A percentile compares a stretch with the other conserved stretches of the same genome.
Conservation (phyloP, 2,329 filamentous ascomycete species). For the Beauveria scarabaeidicola region DNA sequence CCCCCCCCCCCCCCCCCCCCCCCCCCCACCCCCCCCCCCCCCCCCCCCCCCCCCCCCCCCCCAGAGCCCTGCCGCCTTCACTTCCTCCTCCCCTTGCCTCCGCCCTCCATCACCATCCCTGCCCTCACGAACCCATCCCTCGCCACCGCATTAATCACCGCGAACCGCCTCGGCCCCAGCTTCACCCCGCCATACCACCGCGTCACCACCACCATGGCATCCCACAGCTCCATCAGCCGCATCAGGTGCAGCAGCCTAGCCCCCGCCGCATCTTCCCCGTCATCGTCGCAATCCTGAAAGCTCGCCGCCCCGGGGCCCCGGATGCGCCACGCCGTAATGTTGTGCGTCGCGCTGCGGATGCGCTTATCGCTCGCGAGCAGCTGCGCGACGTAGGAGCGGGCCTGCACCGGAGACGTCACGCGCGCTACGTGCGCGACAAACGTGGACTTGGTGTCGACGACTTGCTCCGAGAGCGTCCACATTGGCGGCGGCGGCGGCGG, state of each 20-base stretch:
- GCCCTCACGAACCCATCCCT: conserved; percentile 76
- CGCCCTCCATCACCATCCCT: conserved; percentile 52
- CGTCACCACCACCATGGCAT: conserved; percentile 85
- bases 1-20: too few species aligned
- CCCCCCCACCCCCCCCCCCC: too few species aligned
- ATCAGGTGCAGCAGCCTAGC: conserved; percentile 78
- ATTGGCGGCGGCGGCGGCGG: conserved; percentile 32
- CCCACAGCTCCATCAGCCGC: conserved; percentile 92
- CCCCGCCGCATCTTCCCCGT: conserved; percentile 89
- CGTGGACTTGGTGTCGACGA: conserved; percentile 77
- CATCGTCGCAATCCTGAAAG: conserved; percentile 90
- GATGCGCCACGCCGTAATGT: conserved; percentile 92
- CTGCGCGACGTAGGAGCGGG: conserved; percentile 61
- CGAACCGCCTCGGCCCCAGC: conserved; percentile 80
- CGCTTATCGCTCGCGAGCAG: conserved; percentile 77
- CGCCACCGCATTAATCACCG: conserved; percentile 79
- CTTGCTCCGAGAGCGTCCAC: conserved; percentile 67
- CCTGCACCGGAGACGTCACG: conserved; percentile 63
- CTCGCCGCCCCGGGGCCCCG: conserved; percentile 42
- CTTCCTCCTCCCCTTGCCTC: conserved; percentile 35
- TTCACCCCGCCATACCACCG: conserved; percentile 93
- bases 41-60: too few species aligned
- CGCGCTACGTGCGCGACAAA: conserved; percentile 72
- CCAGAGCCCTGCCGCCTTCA: too few species aligned
- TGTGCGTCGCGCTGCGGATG: conserved; percentile 81